Evolutionary conservation across 1,284 basidiomycete species (phyloP), one percentile per base, ranked within the genome.

Genomic region (Cutaneotrichosporon arboriforme): DNA sequence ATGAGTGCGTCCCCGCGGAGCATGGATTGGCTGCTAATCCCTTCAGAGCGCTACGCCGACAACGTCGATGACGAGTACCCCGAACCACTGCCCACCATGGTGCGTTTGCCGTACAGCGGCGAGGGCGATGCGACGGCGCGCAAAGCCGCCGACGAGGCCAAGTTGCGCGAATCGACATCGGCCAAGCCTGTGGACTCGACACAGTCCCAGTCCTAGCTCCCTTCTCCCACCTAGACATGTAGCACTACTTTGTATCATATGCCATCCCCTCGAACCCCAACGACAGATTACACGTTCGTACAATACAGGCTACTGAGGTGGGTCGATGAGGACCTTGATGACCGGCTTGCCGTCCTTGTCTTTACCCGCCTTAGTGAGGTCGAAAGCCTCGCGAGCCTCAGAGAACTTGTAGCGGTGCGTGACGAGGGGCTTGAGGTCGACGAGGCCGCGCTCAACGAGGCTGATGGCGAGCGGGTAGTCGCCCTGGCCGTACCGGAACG

Each of bases 291-390:
- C 10, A 31, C 10, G 26, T 31, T 31, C 10, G 5, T 31, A 31
- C 26, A 31, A n/a, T n/a, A n/a, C n/a, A 20, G 23, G 20, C 50
- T 51, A 70, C 55, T 65, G 51, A 1, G 73, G 73, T 8, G 61
- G 66, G 41, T 64, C 50, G 60, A 75, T 75, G 49, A 75, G 69
- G 57, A 68, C 70, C 65, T 75, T 75, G 68, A 75, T 73, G 22
- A 68, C 70, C 18, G 68, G 50, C 65, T 72, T 78, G 31, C 81
- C 81, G 59, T 79, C 77, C 35, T 71, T 80, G 52, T 88, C 86
- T 76, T 87, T 88, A 35, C 92, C 91, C 34, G 66, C 68, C 50
- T 76, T 73, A 41, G 78, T 80, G 13, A 77, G 71, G 46, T 79
- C 75, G 62, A 82, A 83, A 1, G 81, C 81, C 58, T 75, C 71